A percentile compares a stretch with the other conserved stretches of the same genome.
phyloP scores from a whole-genome alignment of 495 filamentous ascomycete genomes.

The Penicillium diatomitis region DNA sequence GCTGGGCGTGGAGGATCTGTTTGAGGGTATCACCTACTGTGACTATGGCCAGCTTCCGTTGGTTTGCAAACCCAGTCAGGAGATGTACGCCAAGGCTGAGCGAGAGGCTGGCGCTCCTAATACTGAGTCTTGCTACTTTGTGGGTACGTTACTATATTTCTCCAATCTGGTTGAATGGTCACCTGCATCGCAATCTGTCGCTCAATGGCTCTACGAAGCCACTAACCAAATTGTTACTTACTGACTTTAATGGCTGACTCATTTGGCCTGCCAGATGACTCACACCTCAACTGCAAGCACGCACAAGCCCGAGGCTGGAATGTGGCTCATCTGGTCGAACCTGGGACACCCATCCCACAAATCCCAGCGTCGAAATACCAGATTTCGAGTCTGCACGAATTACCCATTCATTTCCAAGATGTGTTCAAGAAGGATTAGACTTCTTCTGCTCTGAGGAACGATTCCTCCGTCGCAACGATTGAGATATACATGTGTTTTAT shows the following conservation, averaged over 20 bases:
- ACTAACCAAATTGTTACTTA: not conserved
- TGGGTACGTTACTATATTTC: conserved; percentile 49
- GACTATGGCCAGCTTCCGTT: conserved; percentile 64
- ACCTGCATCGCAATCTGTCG: not conserved
- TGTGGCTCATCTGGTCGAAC: conserved; percentile 72
- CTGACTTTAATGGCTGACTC: conserved; percentile 1
- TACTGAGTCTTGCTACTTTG: conserved; percentile 67
- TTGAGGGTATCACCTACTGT: conserved; percentile 89
- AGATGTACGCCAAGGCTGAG: conserved; percentile 77
- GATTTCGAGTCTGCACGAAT: conserved; percentile 61
- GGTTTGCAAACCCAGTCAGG: conserved; percentile 73
- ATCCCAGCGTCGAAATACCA: conserved; percentile 55
- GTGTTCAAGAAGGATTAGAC: conserved; percentile 49
- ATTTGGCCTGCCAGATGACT: conserved; percentile 56
- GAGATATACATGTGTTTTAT: conserved; percentile 1
- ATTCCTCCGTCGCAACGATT: not conserved
- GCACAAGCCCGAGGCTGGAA: conserved; percentile 73
- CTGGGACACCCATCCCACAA: conserved; percentile 47
- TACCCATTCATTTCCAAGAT: conserved; percentile 64
- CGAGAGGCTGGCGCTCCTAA: conserved; percentile 50
- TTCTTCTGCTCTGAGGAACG: conserved; percentile 3
- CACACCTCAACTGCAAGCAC: conserved; percentile 60
- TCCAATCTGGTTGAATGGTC: too few relatives aligned
- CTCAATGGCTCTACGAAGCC: not conserved
- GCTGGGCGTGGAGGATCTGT: conserved; percentile 74